Evolutionary conservation across 768 basidiomycete genomes (phyloP).

Genomic region (Phaeotremella skinneri): DNA sequence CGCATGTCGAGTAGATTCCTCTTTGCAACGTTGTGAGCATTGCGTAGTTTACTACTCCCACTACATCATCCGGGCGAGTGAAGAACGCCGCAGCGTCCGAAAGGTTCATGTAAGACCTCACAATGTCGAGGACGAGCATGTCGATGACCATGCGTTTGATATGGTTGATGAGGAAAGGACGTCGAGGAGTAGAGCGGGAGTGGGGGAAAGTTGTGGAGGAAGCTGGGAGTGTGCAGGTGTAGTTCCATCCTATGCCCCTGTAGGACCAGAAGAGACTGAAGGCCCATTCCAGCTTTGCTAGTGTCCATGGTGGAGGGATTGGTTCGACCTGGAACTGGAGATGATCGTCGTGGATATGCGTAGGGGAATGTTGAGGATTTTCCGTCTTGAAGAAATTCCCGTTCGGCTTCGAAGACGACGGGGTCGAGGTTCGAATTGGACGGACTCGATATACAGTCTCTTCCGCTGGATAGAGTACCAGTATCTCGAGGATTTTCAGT

Average conservation of each 20-base stretch:
- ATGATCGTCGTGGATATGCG: not conserved
- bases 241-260: conserved; percentile 38
- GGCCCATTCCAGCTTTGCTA: conserved; percentile 40
- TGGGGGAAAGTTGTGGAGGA: conserved; percentile 28
- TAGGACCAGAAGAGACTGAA: conserved; percentile 27
- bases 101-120: conserved; percentile 25
- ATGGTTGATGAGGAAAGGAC: conserved; percentile 13
- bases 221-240: conserved; percentile 18
- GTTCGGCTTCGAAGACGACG: too few relatives aligned
- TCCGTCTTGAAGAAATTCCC: too few relatives aligned
- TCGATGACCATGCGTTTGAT: conserved; percentile 2
- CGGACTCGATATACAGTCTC: conserved; percentile 26
- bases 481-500: conserved; percentile 20
- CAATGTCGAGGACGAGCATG: conserved; percentile 21
- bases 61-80: conserved; percentile 10
- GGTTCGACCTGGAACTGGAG: conserved; percentile 19
- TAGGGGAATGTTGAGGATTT: not conserved
- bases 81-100: conserved; percentile 28
- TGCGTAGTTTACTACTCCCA: conserved; percentile 16
- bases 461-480: conserved; percentile 35
- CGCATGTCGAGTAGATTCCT: conserved; percentile 26
- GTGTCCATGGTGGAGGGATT: conserved; percentile 29
- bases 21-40: conserved; percentile 14
- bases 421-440: not conserved
- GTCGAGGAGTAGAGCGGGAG: conserved; percentile 20